Base-by-base conservation (phyloP, 73 alveolate genomes). In the Vitrella brassicaformis region DNA sequence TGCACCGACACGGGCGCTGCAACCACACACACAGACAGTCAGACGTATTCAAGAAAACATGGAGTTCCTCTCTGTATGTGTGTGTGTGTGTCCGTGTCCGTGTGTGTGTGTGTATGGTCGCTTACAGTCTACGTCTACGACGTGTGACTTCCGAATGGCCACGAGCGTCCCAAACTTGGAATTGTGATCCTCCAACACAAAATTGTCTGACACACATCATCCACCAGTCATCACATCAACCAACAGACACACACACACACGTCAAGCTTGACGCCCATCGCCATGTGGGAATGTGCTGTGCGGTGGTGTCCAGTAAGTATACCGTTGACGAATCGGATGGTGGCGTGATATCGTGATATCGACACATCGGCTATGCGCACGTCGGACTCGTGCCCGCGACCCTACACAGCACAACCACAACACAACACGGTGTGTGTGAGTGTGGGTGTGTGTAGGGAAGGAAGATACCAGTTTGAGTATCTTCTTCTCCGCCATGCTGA, bases 111-210 rank as follows among this genome's bases (percentile, higher is more conserved):
- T 8, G 56, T n/a, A 39, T 8, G 14, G 22, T 14, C 4, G 14
- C 56, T 4, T 14, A 39, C 56, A 4, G 4, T 39, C 56, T 14
- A 4, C 56, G 56, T 39, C 56, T 4, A 39, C 56, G 22, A 39
- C 22, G 22, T 39, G 56, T 8, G 56, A 14, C 56, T 39, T 39
- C 56, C 56, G 4, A 14, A 39, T 39, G 56, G 4, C 14, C 56
- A 88, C 82, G 64, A 88, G 76, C 0, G 91, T 88, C 69, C 94
- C 94, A 70, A 88, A 88, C 84, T 88, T 88, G 47, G 91, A 84
- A 47, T 85, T 82, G 83, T 88, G 82, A 86, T 88, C 94, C 84
- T 88, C 86, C 73, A 85, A 56, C 69, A 31, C 73, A 47, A 85
- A 47, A 39, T 14, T 39, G 56, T 8, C 56, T 39, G 56, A 39